A percentile compares a stretch with the other conserved stretches of the same genome.
Evolutionary conservation across 306 rosid species (phyloP).

Genomic region (Heteromeles arbutifolia): DNA sequence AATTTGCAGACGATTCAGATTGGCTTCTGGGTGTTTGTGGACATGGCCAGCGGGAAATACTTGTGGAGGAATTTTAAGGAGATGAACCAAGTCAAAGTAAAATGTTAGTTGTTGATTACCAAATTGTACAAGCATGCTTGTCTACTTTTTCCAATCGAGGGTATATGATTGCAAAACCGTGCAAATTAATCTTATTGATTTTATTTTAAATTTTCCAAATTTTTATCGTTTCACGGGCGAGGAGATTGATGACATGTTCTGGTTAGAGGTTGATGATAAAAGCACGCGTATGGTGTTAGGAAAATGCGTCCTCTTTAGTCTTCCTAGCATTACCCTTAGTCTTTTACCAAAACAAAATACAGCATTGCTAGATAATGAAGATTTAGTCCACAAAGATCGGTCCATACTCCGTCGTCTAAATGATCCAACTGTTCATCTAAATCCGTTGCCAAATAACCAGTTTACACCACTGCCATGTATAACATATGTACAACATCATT

Average conservation of each 20-base stretch:
- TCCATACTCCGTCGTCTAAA: not conserved
- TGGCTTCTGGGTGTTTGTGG: slow-evolving; percentile 57
- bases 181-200: not conserved
- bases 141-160: not conserved
- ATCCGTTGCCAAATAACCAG: not conserved
- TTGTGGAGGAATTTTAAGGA: slow-evolving; percentile 59
- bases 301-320: not conserved
- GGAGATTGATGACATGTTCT: not conserved
- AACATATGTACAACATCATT: not conserved
- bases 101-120: slow-evolving; percentile 14
- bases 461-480: not conserved
- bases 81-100: slow-evolving; percentile 13
- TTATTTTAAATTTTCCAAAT: not conserved
- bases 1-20: slow-evolving; percentile 38
- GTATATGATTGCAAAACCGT: not conserved
- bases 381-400: not conserved
- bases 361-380: not conserved
- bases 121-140: not conserved
- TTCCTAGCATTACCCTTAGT: not conserved
- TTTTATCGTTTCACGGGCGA: not conserved
- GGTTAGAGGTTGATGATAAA: not conserved
- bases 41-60: slow-evolving; percentile 79
- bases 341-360: not conserved
- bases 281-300: not conserved
- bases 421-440: too few species aligned